Conservation (phyloP, 2,329 filamentous ascomycete species). For the Coniochaeta sp. region DNA sequence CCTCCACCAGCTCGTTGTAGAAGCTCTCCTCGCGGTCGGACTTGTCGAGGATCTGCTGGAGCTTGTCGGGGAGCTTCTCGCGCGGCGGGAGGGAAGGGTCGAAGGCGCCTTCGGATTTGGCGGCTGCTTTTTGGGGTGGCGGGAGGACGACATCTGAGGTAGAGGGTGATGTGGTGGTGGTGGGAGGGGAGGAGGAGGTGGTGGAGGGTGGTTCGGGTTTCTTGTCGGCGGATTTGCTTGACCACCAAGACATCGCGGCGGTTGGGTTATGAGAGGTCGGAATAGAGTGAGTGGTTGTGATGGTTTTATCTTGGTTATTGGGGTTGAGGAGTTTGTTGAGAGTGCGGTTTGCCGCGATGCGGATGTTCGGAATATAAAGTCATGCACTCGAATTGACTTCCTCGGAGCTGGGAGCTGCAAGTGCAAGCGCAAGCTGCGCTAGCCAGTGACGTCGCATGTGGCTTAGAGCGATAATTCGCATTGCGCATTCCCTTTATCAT, state of each 20-base stretch:
- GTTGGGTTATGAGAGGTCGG: too few relatives aligned
- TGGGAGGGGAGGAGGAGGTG: constrained; percentile 12
- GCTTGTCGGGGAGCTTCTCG: constrained; percentile 44
- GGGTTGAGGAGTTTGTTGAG: too few relatives aligned
- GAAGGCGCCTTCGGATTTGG: constrained; percentile 23
- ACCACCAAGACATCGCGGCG: too few relatives aligned
- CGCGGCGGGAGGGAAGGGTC: constrained; percentile 38
- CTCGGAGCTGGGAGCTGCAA: too few relatives aligned
- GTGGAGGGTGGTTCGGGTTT: constrained; percentile 14
- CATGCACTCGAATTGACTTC: too few relatives aligned
- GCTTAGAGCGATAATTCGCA: neutral
- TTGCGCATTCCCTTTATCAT: too few relatives aligned
- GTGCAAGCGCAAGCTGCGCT: too few relatives aligned
- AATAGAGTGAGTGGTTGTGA: too few relatives aligned
- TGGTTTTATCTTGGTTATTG: too few relatives aligned
- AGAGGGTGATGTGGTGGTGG: constrained; percentile 7
- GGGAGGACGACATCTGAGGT: constrained; percentile 7
- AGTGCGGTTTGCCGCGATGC: too few relatives aligned
- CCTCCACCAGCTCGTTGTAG: constrained; percentile 70
- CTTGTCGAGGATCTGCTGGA: constrained; percentile 53
- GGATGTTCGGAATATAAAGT: too few relatives aligned
- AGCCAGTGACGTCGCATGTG: neutral
- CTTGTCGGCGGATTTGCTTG: constrained; percentile 25
- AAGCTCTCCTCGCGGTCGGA: constrained; percentile 61
- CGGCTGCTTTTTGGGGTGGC: neutral